Percentiles rank a stretch among this genome's conserved stretches.
Evolutionary conservation across 345 rosid genomes (phyloP).

Genomic region (Arabidopsis thaliana): TAIR10.1 NC_003074.8:21954001-21954500

Average conservation of each 20-base stretch:
- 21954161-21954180: conserved; percentile 13
- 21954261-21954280: conserved; percentile 61
- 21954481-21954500: conserved; percentile 15
- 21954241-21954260: conserved; percentile 71
- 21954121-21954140: conserved; percentile 17
- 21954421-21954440: background rate
- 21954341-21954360: conserved; percentile 99
- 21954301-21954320: conserved; percentile 72
- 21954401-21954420: background rate
- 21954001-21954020: conserved; percentile 75
- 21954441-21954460: conserved; percentile 10
- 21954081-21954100: conserved; percentile 20
- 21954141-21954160: conserved; percentile 2
- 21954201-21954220: conserved; percentile 72
- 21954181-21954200: conserved; percentile 88
- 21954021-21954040: conserved; percentile 31
- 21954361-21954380: conserved; percentile 17
- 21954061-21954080: conserved; percentile 8
- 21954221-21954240: conserved; percentile 77
- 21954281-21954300: conserved; percentile 60
- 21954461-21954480: conserved; percentile 12
- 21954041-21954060: conserved; percentile 17
- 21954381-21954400: conserved; percentile 5
- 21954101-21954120: conserved; percentile 16
- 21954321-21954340: conserved; percentile 89